Evolutionary conservation across 2,329 filamentous ascomycete genomes (phyloP).

Genomic region (Aureobasidium sp.): DNA sequence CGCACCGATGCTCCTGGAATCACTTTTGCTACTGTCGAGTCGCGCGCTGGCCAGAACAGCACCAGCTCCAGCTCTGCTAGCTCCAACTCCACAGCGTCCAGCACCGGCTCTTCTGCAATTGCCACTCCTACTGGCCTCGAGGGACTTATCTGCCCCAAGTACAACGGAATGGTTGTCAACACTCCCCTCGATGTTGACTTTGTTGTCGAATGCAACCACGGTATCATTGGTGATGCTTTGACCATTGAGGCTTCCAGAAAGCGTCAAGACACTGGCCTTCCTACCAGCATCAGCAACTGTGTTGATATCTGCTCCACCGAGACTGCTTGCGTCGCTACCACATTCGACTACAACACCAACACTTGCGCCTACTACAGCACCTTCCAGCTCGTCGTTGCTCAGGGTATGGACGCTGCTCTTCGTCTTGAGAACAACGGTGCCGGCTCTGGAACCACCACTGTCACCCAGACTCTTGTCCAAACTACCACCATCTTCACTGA

Average conservation of each 20-base stretch:
- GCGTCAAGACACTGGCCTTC: slow-evolving; percentile 6
- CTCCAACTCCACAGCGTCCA: background rate
- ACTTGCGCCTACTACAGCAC: slow-evolving; percentile 11
- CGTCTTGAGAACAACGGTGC: background rate
- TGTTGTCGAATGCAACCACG: background rate
- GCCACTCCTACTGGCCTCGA: background rate
- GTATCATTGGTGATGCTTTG: slow-evolving; percentile 5
- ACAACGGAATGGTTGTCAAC: background rate
- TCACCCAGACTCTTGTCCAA: background rate
- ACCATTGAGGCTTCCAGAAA: background rate
- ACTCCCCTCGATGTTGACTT: background rate
- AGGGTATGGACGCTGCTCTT: slow-evolving; percentile 6
- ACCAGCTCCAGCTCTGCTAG: background rate
- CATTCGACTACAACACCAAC: background rate
- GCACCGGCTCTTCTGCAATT: background rate
- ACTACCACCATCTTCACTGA: slow-evolving; percentile 20
- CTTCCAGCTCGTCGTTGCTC: background rate
- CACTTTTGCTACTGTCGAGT: slow-evolving; percentile 11
- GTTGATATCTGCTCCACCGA: slow-evolving; percentile 10
- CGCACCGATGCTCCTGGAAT: background rate
- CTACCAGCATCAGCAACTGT: slow-evolving; percentile 5
- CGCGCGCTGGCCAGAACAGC: background rate
- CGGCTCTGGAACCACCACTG: background rate
- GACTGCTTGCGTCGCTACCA: slow-evolving; percentile 1
- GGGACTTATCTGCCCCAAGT: slow-evolving; percentile 3